Conservation (phyloP, 805 yeast genomes). For the Millerozyma acaciae region DNA sequence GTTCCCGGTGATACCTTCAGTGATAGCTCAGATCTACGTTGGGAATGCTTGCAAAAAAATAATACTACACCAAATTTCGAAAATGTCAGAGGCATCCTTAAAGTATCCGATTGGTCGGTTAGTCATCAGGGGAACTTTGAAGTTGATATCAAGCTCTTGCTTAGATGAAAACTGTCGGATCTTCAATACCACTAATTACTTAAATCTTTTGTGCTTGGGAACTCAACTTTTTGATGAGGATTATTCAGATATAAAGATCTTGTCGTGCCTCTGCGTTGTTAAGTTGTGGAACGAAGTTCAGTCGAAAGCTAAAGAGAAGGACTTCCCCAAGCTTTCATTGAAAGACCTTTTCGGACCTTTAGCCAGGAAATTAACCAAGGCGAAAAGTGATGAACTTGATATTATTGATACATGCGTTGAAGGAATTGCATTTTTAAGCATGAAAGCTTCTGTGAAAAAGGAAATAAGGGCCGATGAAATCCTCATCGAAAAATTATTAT, state of each 20-base stretch:
- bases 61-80: constrained; percentile 12
- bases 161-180: constrained; percentile 48
- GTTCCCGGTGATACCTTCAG: constrained; percentile 26
- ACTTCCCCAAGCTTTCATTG: constrained; percentile 6
- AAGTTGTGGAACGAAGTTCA: constrained; percentile 55
- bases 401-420: constrained; percentile 28
- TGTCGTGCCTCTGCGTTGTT: constrained; percentile 45
- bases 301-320: constrained; percentile 15
- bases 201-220: constrained; percentile 36
- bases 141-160: constrained; percentile 36
- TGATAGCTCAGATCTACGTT: constrained; percentile 19
- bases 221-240: constrained; percentile 12
- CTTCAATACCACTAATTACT: constrained; percentile 44
- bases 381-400: neutral
- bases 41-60: constrained; percentile 14
- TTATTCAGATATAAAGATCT: constrained; percentile 18
- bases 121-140: constrained; percentile 12
- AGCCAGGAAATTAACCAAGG: constrained; percentile 2
- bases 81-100: constrained; percentile 6
- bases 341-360: constrained; percentile 10
- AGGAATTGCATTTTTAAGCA: constrained; percentile 48
- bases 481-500: constrained; percentile 20
- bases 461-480: constrained; percentile 32
- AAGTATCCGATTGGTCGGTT: constrained; percentile 6
- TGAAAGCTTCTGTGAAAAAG: constrained; percentile 29